Conservation (phyloP, 768 basidiomycete genomes). For the Cystobasidium onofrii region DNA sequence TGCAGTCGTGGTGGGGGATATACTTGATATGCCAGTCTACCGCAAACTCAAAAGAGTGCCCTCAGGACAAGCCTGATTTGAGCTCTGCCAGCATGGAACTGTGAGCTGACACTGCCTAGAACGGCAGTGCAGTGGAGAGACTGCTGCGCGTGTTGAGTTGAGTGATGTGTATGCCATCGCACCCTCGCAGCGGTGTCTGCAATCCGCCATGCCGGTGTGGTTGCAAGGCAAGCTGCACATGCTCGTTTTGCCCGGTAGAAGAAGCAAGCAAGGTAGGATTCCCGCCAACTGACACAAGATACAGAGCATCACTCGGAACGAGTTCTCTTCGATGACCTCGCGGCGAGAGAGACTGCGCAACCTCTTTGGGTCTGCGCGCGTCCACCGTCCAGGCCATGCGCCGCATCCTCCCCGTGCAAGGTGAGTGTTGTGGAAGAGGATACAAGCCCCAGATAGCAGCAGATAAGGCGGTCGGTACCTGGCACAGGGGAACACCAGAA, state of each 20-base stretch:
- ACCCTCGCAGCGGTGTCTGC: conserved; percentile 13
- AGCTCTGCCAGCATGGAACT: conserved; percentile 3
- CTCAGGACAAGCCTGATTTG: background rate
- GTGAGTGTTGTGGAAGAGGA: no score
- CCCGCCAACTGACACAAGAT: no score
- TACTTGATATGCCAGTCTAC: background rate
- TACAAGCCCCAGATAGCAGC: no score
- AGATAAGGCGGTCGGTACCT: background rate
- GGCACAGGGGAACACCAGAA: no score
- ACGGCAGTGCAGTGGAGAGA: conserved; percentile 24
- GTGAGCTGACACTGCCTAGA: background rate
- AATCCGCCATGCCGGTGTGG: conserved; percentile 6
- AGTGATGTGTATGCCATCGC: background rate
- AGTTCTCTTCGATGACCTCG: background rate
- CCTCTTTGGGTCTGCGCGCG: background rate
- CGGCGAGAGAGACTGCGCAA: conserved; percentile 3
- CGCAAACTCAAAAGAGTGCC: conserved; percentile 30
- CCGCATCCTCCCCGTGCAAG: background rate
- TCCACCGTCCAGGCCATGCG: background rate
- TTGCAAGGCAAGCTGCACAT: background rate
- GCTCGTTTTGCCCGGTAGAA: background rate
- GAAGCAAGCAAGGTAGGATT: background rate
- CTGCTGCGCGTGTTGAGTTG: background rate
- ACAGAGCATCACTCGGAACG: no score
- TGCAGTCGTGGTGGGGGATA: conserved; percentile 2